Conservation (phyloP, 2,329 filamentous ascomycete species). For the Colletotrichum lindemuthianum region DNA sequence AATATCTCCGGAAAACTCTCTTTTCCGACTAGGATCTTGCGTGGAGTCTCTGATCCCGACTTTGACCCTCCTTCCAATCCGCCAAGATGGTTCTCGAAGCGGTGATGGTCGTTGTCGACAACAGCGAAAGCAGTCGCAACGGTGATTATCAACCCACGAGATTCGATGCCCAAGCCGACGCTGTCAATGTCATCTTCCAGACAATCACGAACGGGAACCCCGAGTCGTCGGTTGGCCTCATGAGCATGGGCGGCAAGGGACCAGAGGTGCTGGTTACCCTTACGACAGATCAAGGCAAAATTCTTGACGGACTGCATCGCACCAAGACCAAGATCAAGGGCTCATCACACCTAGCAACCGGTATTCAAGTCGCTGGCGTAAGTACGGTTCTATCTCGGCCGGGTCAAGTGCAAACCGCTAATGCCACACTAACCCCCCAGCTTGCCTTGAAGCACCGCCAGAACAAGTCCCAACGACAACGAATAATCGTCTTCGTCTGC, state of each 20-base stretch:
- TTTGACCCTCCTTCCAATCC: constrained; percentile 40
- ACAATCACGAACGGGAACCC: constrained; percentile 95
- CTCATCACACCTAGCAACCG: constrained; percentile 86
- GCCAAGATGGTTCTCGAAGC: constrained; percentile 96
- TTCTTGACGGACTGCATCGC: constrained; percentile 89
- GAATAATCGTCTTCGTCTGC: constrained; percentile 97
- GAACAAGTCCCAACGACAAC: constrained; percentile 96
- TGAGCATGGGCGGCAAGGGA: constrained; percentile 99
- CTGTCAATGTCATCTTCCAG: constrained; percentile 94
- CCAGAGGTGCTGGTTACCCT: constrained; percentile 96
- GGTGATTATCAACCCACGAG: constrained; percentile 91
- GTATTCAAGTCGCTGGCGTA: constrained; percentile 95
- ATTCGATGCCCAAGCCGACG: constrained; percentile 96
- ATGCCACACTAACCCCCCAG: constrained; percentile 55
- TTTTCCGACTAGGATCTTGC: not conserved
- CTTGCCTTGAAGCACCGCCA: constrained; percentile 97
- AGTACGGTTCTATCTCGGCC: constrained; percentile 46
- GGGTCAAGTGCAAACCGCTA: constrained; percentile 32
- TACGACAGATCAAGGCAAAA: constrained; percentile 95
- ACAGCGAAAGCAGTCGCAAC: constrained; percentile 98
- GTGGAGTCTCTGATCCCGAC: not conserved
- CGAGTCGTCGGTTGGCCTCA: constrained; percentile 95
- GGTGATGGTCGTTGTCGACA: constrained; percentile 99
- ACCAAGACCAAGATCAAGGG: constrained; percentile 93
- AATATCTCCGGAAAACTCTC: not conserved